Evolutionary conservation across 2,329 filamentous ascomycete species (phyloP), one percentile per base, ranked within the genome.

Genomic region (Aaosphaeria arxii): DNA sequence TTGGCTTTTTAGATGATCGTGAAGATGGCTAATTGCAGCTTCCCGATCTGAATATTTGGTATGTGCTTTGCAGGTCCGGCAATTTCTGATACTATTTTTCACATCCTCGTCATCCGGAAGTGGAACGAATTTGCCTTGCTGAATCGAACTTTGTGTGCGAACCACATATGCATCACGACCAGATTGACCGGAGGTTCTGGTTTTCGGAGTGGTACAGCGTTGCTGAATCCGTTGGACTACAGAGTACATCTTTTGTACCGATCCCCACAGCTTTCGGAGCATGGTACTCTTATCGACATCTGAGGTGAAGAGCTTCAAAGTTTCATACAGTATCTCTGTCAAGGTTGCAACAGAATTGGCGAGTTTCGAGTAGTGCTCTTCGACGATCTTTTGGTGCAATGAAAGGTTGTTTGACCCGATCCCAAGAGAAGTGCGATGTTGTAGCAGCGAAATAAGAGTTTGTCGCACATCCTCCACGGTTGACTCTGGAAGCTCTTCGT

Each of bases 241-340:
- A 4, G 30, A 7, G 50, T 35, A 24, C 7, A 67, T 51, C n/a
- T 51, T 59, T 3, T 40, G 43, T 52, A 66, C 49, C 7, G 59
- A 59, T 7, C 57, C 58, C 59, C 62, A 66, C 1, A 59, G 24
- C 48, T 66, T 67, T 33, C 57, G 53, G 11, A 67, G 44, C 31
- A 62, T 48, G 0, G 45, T 45, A 40, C 45, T 54, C 11, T 57
- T 49, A 13, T 64, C 52, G 1, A 57, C 42, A 17, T 65, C 51
- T 2, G 40, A 35, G 7, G 64, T 55, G 30, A 66, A 69, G 0
- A 67, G 54, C 30, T 42, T 40, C 2, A 62, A 28, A 2, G 56
- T 66, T 5, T 31, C 36, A 5, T 51, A 43, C 24, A 61, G 47
- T n/a, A 47, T 41, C 2, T 51, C 40, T 6, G 55, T 48, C 4